A percentile compares a stretch with the other conserved stretches of the same genome.
phyloP scores from a whole-genome alignment of 192 early-diverging fungal species.

The Coemansia sp. region DNA sequence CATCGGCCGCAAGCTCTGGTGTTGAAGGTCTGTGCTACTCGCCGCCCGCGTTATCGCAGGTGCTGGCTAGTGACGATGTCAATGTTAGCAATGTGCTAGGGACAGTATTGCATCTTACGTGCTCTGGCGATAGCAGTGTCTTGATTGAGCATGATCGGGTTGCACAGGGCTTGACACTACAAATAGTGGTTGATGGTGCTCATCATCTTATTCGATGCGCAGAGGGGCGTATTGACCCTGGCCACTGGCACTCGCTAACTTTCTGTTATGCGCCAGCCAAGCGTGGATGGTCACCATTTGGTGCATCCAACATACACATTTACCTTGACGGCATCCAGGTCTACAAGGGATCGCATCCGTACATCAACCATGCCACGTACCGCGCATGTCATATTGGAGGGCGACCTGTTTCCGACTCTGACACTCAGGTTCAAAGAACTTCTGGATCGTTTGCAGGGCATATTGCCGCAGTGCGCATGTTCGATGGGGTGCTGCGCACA shows the following conservation, averaged over 20 bases:
- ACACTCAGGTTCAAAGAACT: neutral
- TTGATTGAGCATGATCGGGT: slow-evolving; percentile 10
- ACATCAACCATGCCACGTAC: slow-evolving; percentile 23
- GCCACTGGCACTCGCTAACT: slow-evolving; percentile 25
- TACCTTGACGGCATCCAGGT: slow-evolving; percentile 25
- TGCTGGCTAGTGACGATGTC: neutral
- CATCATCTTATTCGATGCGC: slow-evolving; percentile 16
- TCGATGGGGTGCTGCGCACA: slow-evolving; percentile 25
- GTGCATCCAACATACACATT: slow-evolving; percentile 31
- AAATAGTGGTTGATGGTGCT: slow-evolving; percentile 12
- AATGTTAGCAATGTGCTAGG: neutral
- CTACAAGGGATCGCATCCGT: slow-evolving; percentile 32
- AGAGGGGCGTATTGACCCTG: slow-evolving; percentile 13
- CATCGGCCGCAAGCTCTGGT: slow-evolving; percentile 7
- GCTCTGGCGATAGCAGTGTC: neutral
- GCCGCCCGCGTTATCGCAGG: neutral
- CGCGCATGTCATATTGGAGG: slow-evolving; percentile 31
- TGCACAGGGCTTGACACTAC: slow-evolving; percentile 15
- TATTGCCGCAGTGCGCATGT: slow-evolving; percentile 35
- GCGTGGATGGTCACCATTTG: slow-evolving; percentile 48
- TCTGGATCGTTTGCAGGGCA: slow-evolving; percentile 14
- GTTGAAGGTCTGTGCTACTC: neutral
- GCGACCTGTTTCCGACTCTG: neutral
- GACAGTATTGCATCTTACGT: slow-evolving; percentile 15
- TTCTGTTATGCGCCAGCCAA: slow-evolving; percentile 36